A percentile compares a stretch with the other conserved stretches of the same genome.
phyloP scores from a whole-genome alignment of 169 alveolate species.

The Eimeria acervulina region DNA sequence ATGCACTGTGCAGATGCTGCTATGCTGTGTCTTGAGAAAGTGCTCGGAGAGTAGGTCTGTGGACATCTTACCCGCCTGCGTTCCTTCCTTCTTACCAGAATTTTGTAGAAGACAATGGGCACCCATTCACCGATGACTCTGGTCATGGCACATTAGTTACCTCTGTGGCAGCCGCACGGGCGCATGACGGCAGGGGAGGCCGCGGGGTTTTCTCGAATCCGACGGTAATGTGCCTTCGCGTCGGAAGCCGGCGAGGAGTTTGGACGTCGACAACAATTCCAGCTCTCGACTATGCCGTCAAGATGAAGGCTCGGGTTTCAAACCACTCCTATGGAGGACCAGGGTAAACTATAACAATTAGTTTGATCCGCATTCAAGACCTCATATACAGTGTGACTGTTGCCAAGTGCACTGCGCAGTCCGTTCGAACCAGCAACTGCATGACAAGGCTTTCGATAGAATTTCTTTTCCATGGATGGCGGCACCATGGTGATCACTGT shows the following conservation, averaged over 20 bases:
- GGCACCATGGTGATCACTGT: not conserved
- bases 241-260: conserved; percentile 76
- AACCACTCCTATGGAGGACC: conserved; percentile 89
- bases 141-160: conserved; percentile 91
- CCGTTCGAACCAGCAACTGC: not conserved
- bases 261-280: conserved; percentile 83
- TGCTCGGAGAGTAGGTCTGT: not conserved
- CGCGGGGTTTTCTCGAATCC: conserved; percentile 84
- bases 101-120: conserved; percentile 86
- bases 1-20: not conserved
- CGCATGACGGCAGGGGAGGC: conserved; percentile 87
- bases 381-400: not conserved
- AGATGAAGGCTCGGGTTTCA: conserved; percentile 87
- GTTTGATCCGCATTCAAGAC: not conserved
- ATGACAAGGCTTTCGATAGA: not conserved
- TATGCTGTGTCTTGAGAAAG: not conserved
- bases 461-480: not conserved
- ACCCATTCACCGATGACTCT: conserved; percentile 87
- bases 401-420: not conserved
- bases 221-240: conserved; percentile 82
- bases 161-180: conserved; percentile 90
- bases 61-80: not conserved
- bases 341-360: conserved; percentile 38
- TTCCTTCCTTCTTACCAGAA: conserved; percentile 79
- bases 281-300: conserved; percentile 88